Evolutionary conservation across 1,139 yeast genomes (phyloP), one percentile per base, ranked within the genome.

Genomic region (Saccharomycopsis hybrid): DNA sequence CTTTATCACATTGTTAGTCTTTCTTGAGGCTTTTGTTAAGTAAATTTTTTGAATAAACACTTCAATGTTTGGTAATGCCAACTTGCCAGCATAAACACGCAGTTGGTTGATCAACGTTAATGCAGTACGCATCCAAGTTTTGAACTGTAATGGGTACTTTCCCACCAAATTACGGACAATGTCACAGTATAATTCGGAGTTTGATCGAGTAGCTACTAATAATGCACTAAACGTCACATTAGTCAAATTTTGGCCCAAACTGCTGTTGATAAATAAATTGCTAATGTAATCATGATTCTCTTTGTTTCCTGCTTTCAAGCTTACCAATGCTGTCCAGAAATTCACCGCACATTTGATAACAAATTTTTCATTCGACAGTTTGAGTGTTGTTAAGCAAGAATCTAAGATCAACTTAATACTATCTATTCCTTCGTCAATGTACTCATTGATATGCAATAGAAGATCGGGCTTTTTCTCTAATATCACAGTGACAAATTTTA

Each of bases 291-390:
- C 68, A 28, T 74, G 74, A 55, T 82, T 86, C 24, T 68, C 66
- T 29, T 67, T 64, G 3, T 69, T 66, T 2, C 86, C 86, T 55
- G 71, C 72, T 57, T 76, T 77, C 57, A 82, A 68, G 31, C 72
- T 66, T 1, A 85, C 60, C 9, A 84, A 62, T 32, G 72, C 70
- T 2, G 70, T 69, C 95, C 95, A 87, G 58, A 87, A 86, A 55
- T 76, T 74, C 50, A 78, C 71, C 0, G 78, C 71, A 0, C 88
- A 72, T 54, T 78, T 77, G 42, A 87, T 65, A 2, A 86, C 77
- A 58, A 83, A 80, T 48, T 83, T 72, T 61, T 87, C 96, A 47
- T 74, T 73, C 0, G 80, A 73, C 5, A 65, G 59, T 4, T 68
- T 63, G 3, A 82, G 49, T 40, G 62, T 60, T 37, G 64, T 63